A percentile compares a stretch with the other conserved stretches of the same genome.
Evolutionary conservation across 2,329 filamentous ascomycete genomes (phyloP).

Genomic region (Epichloe gansuensis): DNA sequence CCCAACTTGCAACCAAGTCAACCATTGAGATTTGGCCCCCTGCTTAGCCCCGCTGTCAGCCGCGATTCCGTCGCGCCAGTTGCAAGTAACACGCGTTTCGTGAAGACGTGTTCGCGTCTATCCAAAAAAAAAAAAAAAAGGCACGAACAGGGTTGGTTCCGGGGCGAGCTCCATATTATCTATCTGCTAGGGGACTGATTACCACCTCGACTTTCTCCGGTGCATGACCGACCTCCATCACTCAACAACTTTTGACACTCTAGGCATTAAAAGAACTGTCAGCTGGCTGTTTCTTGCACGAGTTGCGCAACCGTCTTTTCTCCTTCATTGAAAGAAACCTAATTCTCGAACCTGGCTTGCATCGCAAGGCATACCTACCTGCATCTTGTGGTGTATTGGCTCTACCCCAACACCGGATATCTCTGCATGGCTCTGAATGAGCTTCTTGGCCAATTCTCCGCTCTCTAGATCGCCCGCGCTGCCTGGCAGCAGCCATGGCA

Average conservation of each 20-base stretch:
- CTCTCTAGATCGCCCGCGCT: constrained; percentile 28
- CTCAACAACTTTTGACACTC: neutral
- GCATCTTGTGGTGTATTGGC: neutral
- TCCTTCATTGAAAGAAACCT: neutral
- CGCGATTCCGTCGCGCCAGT: neutral
- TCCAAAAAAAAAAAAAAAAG: neutral
- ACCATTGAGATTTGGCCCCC: neutral
- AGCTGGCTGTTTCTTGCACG: neutral
- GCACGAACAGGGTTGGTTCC: neutral
- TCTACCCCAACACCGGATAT: neutral
- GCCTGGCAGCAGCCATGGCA: constrained; percentile 28
- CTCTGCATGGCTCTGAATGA: constrained; percentile 5
- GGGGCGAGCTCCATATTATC: neutral
- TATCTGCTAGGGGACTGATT: neutral
- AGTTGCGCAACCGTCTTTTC: neutral
- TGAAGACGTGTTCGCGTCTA: constrained; percentile 8
- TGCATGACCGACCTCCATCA: neutral
- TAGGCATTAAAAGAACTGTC: neutral
- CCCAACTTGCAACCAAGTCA: no score
- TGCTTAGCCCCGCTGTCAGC: neutral
- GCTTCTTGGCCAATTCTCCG: constrained; percentile 9
- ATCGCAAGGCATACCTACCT: neutral
- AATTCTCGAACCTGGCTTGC: neutral
- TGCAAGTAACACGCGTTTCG: constrained; percentile 3
- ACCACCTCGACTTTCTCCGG: neutral